phyloP scores from a whole-genome alignment of 1,284 basidiomycete species.

The Fomes fomentarius region DNA sequence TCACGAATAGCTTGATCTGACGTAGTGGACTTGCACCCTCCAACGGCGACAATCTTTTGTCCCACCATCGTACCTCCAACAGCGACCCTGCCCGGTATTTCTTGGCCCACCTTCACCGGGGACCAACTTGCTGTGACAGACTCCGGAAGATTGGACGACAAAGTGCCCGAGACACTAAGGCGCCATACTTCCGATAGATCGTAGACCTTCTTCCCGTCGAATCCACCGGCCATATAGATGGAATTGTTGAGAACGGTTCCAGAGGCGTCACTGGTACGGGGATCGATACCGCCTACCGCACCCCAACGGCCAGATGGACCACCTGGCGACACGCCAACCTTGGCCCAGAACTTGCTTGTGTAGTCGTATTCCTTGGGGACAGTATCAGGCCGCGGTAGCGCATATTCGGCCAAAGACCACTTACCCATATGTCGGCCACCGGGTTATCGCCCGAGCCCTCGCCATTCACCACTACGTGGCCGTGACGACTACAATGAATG shows the following conservation, averaged over 20 bases:
- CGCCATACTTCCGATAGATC: constrained; percentile 70
- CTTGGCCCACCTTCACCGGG: constrained; percentile 39
- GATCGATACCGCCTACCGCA: constrained; percentile 72
- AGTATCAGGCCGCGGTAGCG: constrained; percentile 6
- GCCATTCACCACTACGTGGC: constrained; percentile 74
- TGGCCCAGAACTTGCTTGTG: constrained; percentile 71
- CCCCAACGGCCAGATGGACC: constrained; percentile 65
- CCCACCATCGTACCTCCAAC: constrained; percentile 46
- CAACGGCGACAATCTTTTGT: constrained; percentile 49
- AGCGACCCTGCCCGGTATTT: constrained; percentile 53
- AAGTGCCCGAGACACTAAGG: constrained; percentile 64
- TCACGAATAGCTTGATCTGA: constrained; percentile 31
- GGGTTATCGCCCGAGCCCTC: constrained; percentile 52
- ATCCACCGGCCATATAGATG: constrained; percentile 71
- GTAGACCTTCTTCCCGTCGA: constrained; percentile 46
- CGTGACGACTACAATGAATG: constrained; percentile 62
- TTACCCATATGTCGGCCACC: constrained; percentile 73
- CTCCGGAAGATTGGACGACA: constrained; percentile 66
- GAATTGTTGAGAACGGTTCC: constrained; percentile 59
- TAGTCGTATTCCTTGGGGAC: constrained; percentile 70
- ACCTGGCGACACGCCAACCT: constrained; percentile 53
- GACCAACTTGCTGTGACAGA: constrained; percentile 62
- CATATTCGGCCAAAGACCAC: constrained; percentile 22
- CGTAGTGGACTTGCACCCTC: constrained; percentile 56
- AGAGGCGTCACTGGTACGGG: constrained; percentile 48